Conservation (phyloP, 106 monocot genomes). For the Allium fistulosum region DNA sequence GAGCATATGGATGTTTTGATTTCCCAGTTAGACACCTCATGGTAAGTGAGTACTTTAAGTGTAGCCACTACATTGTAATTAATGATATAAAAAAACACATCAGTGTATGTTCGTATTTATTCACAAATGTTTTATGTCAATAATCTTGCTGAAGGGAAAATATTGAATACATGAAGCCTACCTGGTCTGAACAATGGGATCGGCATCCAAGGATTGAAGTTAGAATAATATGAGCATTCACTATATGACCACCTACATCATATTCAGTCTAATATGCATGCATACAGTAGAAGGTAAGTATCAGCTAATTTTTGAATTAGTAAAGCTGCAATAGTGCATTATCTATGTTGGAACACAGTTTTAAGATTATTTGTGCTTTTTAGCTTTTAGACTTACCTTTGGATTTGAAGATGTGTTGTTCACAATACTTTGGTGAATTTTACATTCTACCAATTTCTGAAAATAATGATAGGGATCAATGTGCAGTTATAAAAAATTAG, state of each 20-base stretch:
- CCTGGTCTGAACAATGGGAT: conserved; percentile 24
- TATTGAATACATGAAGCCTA: background rate
- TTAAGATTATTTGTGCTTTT: background rate
- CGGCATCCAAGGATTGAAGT: conserved; percentile 55
- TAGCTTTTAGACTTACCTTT: conserved; percentile 20
- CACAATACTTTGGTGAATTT: conserved; percentile 27
- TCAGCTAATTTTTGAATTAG: background rate
- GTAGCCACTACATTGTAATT: conserved; percentile 25
- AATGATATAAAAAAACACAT: conserved; percentile 1
- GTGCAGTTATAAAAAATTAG: background rate
- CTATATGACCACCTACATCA: conserved; percentile 45
- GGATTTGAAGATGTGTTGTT: conserved; percentile 28
- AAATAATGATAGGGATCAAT: background rate
- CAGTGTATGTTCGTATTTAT: background rate
- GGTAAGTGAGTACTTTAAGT: conserved; percentile 20
- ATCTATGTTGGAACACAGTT: too few species aligned
- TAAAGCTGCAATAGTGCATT: background rate
- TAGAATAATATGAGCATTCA: conserved; percentile 62
- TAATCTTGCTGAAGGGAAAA: background rate
- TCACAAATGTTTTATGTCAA: background rate
- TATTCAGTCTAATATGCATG: conserved; percentile 42
- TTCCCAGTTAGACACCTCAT: conserved; percentile 26
- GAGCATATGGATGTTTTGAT: conserved; percentile 44
- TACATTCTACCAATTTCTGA: conserved; percentile 54
- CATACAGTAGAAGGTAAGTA: background rate